These are phyloP conservation scores for Gonium pectorale DNA, from an alignment of 139 green algal species.

Conservation along the genomic window DNA sequence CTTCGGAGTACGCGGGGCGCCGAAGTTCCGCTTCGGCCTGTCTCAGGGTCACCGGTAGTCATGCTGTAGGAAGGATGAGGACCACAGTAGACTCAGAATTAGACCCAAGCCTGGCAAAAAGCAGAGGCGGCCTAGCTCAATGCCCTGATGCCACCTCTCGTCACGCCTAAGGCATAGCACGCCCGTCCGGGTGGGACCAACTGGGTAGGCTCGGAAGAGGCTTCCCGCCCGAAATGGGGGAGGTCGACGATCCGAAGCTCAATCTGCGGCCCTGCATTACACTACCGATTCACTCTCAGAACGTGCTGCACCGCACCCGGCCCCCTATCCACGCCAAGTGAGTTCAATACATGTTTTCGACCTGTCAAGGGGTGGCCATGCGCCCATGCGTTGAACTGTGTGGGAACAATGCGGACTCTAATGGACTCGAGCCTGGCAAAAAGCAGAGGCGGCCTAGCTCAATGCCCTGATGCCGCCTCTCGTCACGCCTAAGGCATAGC, in stretches of 20 bases:
- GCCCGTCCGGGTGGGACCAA: slow-evolving; percentile 1
- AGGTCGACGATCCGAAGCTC: slow-evolving; percentile 45
- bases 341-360: too few relatives aligned
- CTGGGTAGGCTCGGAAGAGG: slow-evolving; percentile 50
- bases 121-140: slow-evolving; percentile 49
- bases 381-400: too few relatives aligned
- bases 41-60: neutral
- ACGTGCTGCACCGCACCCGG: too few relatives aligned
- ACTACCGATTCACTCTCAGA: too few relatives aligned
- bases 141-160: slow-evolving; percentile 51
- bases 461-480: slow-evolving; percentile 48
- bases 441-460: slow-evolving; percentile 54
- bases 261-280: slow-evolving; percentile 51
- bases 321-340: too few relatives aligned
- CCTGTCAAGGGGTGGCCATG: too few relatives aligned
- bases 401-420: neutral
- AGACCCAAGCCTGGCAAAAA: slow-evolving; percentile 43
- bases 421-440: slow-evolving; percentile 26
- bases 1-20: too few relatives aligned
- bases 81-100: neutral
- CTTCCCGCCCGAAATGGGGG: neutral
- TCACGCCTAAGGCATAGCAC: slow-evolving; percentile 32
- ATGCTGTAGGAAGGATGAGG: neutral
- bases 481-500: slow-evolving; percentile 42
- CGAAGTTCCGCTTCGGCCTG: too few relatives aligned